phyloP scores from a whole-genome alignment of 2,329 filamentous ascomycete genomes.

The Periglandula ipomoeae region DNA sequence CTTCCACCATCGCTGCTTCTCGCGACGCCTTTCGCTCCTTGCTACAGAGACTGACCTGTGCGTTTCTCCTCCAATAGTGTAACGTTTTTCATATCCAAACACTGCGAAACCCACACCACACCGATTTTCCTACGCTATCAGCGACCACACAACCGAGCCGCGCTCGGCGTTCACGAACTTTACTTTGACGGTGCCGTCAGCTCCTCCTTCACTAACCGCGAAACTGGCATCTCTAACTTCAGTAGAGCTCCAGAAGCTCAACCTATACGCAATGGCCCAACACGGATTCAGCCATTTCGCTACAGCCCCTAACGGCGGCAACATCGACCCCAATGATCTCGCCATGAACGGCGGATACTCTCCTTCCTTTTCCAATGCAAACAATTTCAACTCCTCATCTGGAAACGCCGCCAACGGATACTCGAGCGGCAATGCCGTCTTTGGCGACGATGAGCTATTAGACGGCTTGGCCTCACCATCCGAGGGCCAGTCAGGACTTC shows the following conservation, averaged over 20 bases:
- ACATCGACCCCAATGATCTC: conserved; percentile 79
- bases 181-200: conserved; percentile 6
- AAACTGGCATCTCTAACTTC: conserved; percentile 9
- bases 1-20: not conserved
- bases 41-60: not conserved
- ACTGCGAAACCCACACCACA: not conserved
- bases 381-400: conserved; percentile 46
- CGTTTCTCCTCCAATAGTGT: not conserved
- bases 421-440: conserved; percentile 66
- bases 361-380: conserved; percentile 43
- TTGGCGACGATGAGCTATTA: conserved; percentile 81
- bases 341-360: conserved; percentile 56
- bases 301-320: conserved; percentile 43
- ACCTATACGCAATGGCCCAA: conserved; percentile 37
- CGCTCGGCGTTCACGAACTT: conserved; percentile 2
- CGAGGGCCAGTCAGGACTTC: conserved; percentile 40
- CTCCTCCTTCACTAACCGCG: conserved; percentile 5
- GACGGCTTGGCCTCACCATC: conserved; percentile 57
- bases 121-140: not conserved
- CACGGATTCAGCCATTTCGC: conserved; percentile 49
- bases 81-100: not conserved
- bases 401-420: conserved; percentile 60
- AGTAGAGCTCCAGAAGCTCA: conserved; percentile 10
- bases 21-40: not conserved
- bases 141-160: conserved; percentile 2